Evolutionary conservation across 1,139 yeast genomes (phyloP).

Genomic region (Pichia sp.): DNA sequence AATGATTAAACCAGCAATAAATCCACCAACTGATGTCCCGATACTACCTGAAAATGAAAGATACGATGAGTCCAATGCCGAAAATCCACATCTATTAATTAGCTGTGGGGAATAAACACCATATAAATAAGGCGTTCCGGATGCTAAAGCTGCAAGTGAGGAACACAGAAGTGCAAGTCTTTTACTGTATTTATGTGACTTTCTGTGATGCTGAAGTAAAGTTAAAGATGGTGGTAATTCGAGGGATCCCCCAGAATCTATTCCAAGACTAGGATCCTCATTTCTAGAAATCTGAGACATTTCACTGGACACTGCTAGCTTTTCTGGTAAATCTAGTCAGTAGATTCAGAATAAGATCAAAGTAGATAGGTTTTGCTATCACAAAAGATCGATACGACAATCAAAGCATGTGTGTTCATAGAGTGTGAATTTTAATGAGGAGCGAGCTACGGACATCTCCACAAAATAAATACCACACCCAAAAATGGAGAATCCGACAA

Average conservation of each 20-base stretch:
- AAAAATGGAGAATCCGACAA: no score
- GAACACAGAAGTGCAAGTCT: slow-evolving; percentile 23
- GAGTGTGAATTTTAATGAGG: no score
- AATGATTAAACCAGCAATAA: slow-evolving; percentile 61
- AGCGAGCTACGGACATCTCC: no score
- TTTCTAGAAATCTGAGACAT: neutral
- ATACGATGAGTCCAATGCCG: slow-evolving; percentile 56
- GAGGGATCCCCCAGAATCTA: neutral
- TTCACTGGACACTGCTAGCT: neutral
- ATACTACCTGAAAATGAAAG: slow-evolving; percentile 55
- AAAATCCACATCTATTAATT: slow-evolving; percentile 47
- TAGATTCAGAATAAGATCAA: no score
- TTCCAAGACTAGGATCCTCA: neutral
- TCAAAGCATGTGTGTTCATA: no score
- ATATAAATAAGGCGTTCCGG: slow-evolving; percentile 70
- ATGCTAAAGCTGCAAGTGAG: slow-evolving; percentile 39
- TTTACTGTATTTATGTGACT: slow-evolving; percentile 11
- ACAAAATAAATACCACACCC: neutral
- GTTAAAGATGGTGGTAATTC: neutral
- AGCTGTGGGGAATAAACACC: slow-evolving; percentile 71
- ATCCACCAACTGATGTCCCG: slow-evolving; percentile 64
- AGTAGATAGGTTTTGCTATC: no score
- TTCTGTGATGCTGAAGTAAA: neutral
- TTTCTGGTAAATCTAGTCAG: no score
- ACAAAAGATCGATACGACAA: no score